Evolutionary conservation across 192 early-diverging fungal genomes (phyloP).

Genomic region (Backusella westeae): DNA sequence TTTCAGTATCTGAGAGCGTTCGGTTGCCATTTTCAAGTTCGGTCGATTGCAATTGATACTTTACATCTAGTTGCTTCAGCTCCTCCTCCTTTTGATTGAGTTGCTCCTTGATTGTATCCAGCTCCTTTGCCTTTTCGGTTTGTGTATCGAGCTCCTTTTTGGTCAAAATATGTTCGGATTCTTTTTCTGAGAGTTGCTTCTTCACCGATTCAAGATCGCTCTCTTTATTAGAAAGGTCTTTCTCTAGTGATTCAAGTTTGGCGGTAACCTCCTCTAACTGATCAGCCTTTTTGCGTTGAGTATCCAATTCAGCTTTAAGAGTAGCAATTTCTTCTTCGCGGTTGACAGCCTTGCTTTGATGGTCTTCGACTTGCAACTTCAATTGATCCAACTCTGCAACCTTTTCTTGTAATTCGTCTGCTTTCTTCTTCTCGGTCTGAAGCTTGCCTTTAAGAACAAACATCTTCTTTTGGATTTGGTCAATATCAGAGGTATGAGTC

Average conservation of each 20-base stretch:
- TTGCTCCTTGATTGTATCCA: not conserved
- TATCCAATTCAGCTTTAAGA: not conserved
- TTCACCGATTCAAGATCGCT: not conserved
- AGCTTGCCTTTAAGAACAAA: not conserved
- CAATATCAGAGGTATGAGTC: not conserved
- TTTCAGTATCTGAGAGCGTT: not conserved
- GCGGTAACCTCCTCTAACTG: not conserved
- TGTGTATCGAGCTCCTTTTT: not conserved
- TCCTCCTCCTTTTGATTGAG: constrained; percentile 5
- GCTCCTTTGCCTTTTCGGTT: not conserved
- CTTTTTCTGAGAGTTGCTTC: not conserved
- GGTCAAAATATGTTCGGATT: not conserved
- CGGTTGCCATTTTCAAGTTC: not conserved
- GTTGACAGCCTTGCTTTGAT: not conserved
- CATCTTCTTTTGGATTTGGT: not conserved
- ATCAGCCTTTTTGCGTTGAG: not conserved
- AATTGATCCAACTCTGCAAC: not conserved
- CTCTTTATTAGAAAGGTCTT: not conserved
- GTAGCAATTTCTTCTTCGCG: not conserved
- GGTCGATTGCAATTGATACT: not conserved
- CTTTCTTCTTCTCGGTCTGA: not conserved
- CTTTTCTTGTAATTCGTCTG: not conserved
- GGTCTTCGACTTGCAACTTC: not conserved
- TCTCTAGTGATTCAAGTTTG: not conserved
- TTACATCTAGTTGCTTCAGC: not conserved